Evolutionary conservation across 208 protist genomes (phyloP).

Genomic region (Novymonas esmeraldas): DNA sequence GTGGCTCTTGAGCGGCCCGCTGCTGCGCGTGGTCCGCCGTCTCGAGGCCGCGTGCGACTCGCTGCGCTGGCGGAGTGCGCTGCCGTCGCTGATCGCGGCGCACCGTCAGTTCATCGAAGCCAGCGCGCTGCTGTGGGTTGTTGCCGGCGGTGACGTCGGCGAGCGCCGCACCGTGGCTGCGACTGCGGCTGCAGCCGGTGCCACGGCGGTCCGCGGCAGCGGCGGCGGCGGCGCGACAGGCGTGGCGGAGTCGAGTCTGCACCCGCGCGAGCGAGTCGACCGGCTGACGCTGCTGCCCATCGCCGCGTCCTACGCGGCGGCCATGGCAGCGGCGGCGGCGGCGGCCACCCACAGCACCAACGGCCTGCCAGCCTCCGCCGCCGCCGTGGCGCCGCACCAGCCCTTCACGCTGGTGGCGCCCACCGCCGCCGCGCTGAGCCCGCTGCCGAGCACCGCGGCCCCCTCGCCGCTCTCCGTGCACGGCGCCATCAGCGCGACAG

Average conservation of each 20-base stretch:
- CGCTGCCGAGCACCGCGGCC: not conserved
- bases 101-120: constrained; percentile 16
- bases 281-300: constrained; percentile 22
- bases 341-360: not conserved
- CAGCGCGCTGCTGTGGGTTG: constrained; percentile 28
- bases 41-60: constrained; percentile 20
- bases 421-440: not conserved
- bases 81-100: constrained; percentile 10
- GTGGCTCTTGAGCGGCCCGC: constrained; percentile 1
- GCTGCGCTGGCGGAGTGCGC: constrained; percentile 25
- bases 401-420: constrained; percentile 3
- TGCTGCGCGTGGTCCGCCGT: constrained; percentile 8
- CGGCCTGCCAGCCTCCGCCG: not conserved
- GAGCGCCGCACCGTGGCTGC: not conserved
- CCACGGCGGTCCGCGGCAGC: not conserved
- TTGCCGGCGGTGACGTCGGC: constrained; percentile 8
- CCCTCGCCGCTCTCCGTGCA: not conserved
- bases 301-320: not conserved
- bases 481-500: not conserved
- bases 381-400: not conserved
- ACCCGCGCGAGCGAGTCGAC: no score
- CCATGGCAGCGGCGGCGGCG: not conserved
- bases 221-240: no score
- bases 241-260: no score
- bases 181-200: not conserved